phyloP scores from a whole-genome alignment of 2,329 filamentous ascomycete species.

The Capronia coronata region DNA sequence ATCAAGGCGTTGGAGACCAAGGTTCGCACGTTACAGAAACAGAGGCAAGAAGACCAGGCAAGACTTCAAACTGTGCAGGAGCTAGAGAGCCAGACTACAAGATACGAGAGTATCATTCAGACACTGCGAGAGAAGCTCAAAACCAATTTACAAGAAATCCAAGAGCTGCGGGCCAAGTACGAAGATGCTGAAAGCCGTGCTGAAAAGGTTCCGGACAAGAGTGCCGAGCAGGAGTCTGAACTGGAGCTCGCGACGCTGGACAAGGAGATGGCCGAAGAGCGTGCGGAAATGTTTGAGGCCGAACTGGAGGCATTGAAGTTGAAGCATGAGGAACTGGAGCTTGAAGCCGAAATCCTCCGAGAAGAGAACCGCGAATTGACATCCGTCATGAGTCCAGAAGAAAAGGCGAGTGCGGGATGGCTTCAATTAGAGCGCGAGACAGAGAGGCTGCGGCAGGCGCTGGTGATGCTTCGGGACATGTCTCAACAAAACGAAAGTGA shows the following conservation, averaged over 20 bases:
- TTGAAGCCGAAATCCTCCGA: conserved; percentile 78
- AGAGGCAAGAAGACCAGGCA: conserved; percentile 76
- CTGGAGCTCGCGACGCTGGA: conserved; percentile 85
- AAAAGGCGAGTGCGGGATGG: conserved; percentile 80
- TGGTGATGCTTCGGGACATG: conserved; percentile 77
- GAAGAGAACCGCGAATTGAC: conserved; percentile 82
- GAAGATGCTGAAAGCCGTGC: conserved; percentile 68
- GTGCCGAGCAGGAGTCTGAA: conserved; percentile 77
- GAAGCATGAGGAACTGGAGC: conserved; percentile 73
- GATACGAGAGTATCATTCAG: conserved; percentile 72
- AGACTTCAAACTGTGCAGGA: conserved; percentile 72
- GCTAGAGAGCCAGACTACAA: conserved; percentile 53
- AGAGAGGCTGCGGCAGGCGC: conserved; percentile 75
- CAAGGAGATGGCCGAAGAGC: conserved; percentile 93
- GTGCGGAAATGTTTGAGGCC: conserved; percentile 69
- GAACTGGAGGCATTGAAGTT: conserved; percentile 72
- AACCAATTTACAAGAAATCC: conserved; percentile 71
- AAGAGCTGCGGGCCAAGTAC: conserved; percentile 66
- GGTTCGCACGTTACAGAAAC: conserved; percentile 78
- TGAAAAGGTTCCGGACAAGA: conserved; percentile 54
- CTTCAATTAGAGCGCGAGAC: conserved; percentile 87
- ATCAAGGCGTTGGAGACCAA: conserved; percentile 84
- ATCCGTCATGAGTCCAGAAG: conserved; percentile 80
- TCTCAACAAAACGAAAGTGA: conserved; percentile 80
- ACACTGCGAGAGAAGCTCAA: conserved; percentile 87